Evolutionary conservation across 352 stramenopile genomes (phyloP).

Genomic region (Blastocystis sp.): DNA sequence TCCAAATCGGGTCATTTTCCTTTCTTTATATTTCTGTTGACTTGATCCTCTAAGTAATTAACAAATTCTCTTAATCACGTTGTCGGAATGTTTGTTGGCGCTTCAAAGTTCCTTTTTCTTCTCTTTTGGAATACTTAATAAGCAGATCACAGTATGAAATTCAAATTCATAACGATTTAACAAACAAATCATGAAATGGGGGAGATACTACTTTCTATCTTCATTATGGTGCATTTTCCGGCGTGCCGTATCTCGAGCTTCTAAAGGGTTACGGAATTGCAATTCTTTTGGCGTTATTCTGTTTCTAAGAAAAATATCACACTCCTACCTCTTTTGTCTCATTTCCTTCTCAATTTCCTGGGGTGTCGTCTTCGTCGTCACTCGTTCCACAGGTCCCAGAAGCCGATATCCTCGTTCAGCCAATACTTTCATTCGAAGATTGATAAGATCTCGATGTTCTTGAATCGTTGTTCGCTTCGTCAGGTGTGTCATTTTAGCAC

Average conservation of each 20-base stretch:
- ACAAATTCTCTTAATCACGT: too few species aligned
- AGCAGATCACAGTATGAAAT: neutral
- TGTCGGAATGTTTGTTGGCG: too few species aligned
- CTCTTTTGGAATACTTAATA: neutral
- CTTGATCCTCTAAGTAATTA: too few species aligned
- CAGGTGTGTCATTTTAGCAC: conserved; percentile 55
- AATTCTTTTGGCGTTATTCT: conserved; percentile 59
- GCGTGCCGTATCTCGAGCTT: neutral
- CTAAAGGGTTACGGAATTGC: conserved; percentile 43
- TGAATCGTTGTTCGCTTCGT: conserved; percentile 61
- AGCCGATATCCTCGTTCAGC: conserved; percentile 27
- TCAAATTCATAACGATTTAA: neutral
- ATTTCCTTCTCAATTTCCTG: conserved; percentile 40
- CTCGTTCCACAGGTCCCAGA: conserved; percentile 3
- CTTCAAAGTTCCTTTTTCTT: neutral
- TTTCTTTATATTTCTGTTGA: too few species aligned
- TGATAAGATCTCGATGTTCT: conserved; percentile 52
- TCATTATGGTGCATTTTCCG: neutral
- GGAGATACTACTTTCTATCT: neutral
- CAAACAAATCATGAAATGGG: neutral
- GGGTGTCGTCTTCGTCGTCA: conserved; percentile 33
- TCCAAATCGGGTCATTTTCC: too few species aligned
- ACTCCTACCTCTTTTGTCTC: neutral
- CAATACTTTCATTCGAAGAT: conserved; percentile 37
- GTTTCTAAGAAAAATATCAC: neutral